A percentile compares a stretch with the other conserved stretches of the same genome.
These are phyloP conservation scores for Jimgerdemannia lactiflua DNA, from an alignment of 192 early-diverging fungal species.

Conservation along the genomic window DNA sequence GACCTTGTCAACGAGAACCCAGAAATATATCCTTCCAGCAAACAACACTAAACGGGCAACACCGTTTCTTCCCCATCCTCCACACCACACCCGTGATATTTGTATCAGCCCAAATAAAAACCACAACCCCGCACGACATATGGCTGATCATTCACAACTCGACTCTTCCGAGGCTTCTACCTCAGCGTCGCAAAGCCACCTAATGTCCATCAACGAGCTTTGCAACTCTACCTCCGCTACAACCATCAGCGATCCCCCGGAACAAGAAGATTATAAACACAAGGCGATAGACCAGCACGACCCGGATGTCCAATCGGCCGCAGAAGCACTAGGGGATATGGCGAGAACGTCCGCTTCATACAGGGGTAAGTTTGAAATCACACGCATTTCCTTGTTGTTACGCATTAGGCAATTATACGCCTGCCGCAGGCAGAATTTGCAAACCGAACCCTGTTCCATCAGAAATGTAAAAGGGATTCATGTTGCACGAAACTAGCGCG, in stretches of 20 bases:
- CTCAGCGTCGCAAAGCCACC: background rate
- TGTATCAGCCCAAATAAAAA: background rate
- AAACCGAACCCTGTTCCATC: background rate
- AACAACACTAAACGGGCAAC: no score
- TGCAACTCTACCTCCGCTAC: background rate
- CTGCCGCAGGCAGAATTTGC: background rate
- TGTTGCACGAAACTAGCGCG: no score
- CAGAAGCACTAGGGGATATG: constrained; percentile 25
- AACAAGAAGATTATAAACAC: background rate
- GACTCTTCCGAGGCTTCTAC: background rate
- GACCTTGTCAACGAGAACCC: no score
- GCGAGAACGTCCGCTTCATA: constrained; percentile 1
- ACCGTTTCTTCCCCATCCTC: no score
- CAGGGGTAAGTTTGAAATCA: background rate
- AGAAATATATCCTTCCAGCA: no score
- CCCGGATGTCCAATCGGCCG: constrained; percentile 31
- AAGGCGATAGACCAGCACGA: constrained; percentile 15
- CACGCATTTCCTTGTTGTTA: background rate
- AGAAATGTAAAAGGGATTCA: no score
- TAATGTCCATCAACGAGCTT: background rate
- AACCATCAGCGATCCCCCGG: background rate
- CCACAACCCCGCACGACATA: background rate
- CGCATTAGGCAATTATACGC: background rate
- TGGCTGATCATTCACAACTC: background rate
- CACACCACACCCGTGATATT: no score